Percentiles rank a stretch among this genome's conserved stretches.
phyloP scores from a whole-genome alignment of 2,329 filamentous ascomycete genomes.

The Penicillium sp. region DNA sequence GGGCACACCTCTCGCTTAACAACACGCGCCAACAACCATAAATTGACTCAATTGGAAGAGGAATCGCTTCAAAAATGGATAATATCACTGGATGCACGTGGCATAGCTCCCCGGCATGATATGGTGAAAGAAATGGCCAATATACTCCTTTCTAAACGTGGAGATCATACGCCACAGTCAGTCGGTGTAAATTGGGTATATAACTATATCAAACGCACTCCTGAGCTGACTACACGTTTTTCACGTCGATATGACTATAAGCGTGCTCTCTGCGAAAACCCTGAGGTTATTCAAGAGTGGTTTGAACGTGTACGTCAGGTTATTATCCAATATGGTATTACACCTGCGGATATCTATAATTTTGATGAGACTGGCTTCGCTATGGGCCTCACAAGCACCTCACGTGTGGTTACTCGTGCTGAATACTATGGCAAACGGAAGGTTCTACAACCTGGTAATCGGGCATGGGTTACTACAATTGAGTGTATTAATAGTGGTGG shows the following conservation, averaged over 20 bases:
- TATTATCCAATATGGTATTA: constrained; percentile 3
- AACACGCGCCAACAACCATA: background rate
- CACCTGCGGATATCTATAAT: constrained; percentile 8
- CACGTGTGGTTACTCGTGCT: background rate
- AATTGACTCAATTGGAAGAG: constrained; percentile 14
- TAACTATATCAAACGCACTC: background rate
- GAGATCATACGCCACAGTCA: background rate
- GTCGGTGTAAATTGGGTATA: background rate
- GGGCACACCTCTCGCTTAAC: background rate
- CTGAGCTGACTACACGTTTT: background rate
- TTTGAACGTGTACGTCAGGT: background rate
- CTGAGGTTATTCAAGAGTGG: constrained; percentile 2
- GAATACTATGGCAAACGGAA: constrained; percentile 1
- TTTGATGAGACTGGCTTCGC: constrained; percentile 12
- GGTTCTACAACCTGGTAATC: constrained; percentile 18
- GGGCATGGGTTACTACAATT: constrained; percentile 20
- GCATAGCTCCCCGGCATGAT: background rate
- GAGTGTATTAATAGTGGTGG: constrained; percentile 11
- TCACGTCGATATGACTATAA: background rate
- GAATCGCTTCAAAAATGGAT: constrained; percentile 15
- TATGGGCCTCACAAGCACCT: background rate
- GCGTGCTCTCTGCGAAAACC: background rate
- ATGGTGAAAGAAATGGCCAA: constrained; percentile 7
- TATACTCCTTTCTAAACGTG: background rate
- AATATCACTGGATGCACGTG: constrained; percentile 5